A percentile compares a stretch with the other conserved stretches of the same genome.
phyloP scores from a whole-genome alignment of 441 rosid genomes.

The Manihot esculenta region DNA sequence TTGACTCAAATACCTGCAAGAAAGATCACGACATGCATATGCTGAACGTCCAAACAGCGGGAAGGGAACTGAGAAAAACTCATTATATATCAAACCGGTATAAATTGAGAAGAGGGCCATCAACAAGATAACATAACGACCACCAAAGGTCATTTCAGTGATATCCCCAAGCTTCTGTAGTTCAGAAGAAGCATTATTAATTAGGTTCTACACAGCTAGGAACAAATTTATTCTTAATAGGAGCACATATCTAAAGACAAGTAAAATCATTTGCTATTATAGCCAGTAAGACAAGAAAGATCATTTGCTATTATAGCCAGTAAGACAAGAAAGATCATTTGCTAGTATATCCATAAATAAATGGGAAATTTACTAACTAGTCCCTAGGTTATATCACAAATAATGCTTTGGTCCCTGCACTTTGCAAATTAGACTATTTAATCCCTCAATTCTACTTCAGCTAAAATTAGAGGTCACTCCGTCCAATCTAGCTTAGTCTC shows the following conservation, averaged over 20 bases:
- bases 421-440: too few species aligned
- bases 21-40: slow-evolving; percentile 82
- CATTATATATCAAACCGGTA: slow-evolving; percentile 91
- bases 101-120: slow-evolving; percentile 93
- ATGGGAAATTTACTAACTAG: too few species aligned
- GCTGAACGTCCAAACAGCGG: slow-evolving; percentile 83
- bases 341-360: neutral
- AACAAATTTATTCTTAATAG: neutral
- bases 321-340: slow-evolving; percentile 24
- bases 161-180: slow-evolving; percentile 86
- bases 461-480: too few species aligned
- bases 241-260: slow-evolving; percentile 26
- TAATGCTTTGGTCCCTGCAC: too few species aligned
- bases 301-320: neutral
- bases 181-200: slow-evolving; percentile 18
- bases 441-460: too few species aligned
- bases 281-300: slow-evolving; percentile 25
- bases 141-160: slow-evolving; percentile 95
- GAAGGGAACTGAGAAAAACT: slow-evolving; percentile 90
- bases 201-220: slow-evolving; percentile 1
- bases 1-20: slow-evolving; percentile 64
- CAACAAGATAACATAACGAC: slow-evolving; percentile 91
- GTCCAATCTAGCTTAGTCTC: too few species aligned
- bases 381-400: too few species aligned
- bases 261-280: neutral